These are phyloP conservation scores for Sordariomycetes sp. DNA, from an alignment of 2,329 filamentous ascomycete species.

Conservation along the genomic window DNA sequence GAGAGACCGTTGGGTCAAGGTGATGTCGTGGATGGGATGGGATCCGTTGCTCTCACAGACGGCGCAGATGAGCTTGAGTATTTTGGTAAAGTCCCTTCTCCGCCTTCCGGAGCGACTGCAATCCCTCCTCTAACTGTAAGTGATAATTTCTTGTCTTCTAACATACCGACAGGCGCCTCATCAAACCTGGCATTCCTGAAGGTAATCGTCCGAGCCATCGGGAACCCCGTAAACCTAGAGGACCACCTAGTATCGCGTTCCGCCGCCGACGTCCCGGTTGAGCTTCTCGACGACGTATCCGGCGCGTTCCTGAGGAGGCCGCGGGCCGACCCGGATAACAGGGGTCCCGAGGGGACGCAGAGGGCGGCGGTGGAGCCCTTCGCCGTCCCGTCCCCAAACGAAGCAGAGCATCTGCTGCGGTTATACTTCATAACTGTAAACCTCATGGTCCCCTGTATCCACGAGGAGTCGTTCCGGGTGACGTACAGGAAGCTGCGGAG, in stretches of 20 bases:
- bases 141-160: no score
- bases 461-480: neutral
- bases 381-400: neutral
- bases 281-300: neutral
- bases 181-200: neutral
- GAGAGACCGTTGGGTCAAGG: neutral
- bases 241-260: neutral
- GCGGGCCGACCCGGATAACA: neutral
- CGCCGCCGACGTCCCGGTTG: neutral
- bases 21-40: conserved; percentile 1
- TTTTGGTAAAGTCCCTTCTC: neutral
- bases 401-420: neutral
- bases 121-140: no score
- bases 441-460: neutral
- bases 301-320: neutral
- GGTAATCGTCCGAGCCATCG: neutral
- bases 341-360: neutral
- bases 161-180: neutral
- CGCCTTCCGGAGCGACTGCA: no score
- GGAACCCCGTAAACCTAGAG: neutral
- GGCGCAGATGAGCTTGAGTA: neutral
- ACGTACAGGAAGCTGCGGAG: neutral
- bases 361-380: neutral
- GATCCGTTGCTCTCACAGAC: neutral
- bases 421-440: neutral